Conservation (phyloP, 495 filamentous ascomycete genomes). For the Mycothermus thermophilus region DNA sequence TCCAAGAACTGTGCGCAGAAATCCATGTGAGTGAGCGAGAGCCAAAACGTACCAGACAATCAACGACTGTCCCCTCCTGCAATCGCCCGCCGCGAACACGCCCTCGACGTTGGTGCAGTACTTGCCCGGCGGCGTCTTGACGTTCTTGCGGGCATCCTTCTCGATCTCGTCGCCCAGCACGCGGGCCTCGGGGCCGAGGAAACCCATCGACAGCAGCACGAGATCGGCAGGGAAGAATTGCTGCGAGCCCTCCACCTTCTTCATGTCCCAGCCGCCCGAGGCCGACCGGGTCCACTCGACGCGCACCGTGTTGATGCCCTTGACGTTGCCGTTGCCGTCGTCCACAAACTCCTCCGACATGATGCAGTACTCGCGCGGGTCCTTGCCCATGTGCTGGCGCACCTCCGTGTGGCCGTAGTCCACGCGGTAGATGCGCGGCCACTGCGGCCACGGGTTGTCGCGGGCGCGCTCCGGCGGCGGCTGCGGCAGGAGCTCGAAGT, state of each 20-base stretch:
- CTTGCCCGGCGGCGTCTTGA: slow-evolving; percentile 86
- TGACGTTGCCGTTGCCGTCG: slow-evolving; percentile 77
- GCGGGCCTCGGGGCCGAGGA: slow-evolving; percentile 89
- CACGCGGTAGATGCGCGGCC: slow-evolving; percentile 96
- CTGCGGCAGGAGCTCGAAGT: slow-evolving; percentile 95
- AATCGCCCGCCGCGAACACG: slow-evolving; percentile 93
- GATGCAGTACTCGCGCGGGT: slow-evolving; percentile 96
- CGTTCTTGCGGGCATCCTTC: slow-evolving; percentile 88
- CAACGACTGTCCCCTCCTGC: slow-evolving; percentile 86
- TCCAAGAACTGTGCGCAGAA: no score
- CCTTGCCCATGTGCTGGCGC: slow-evolving; percentile 92
- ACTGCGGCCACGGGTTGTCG: slow-evolving; percentile 99
- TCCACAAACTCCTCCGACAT: slow-evolving; percentile 98
- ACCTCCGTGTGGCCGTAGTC: slow-evolving; percentile 97
- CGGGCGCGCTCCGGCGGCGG: slow-evolving; percentile 85
- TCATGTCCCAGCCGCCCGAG: slow-evolving; percentile 97
- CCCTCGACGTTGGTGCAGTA: slow-evolving; percentile 82
- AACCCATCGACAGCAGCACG: slow-evolving; percentile 95
- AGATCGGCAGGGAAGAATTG: slow-evolving; percentile 97
- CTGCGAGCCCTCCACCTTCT: slow-evolving; percentile 86
- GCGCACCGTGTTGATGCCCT: slow-evolving; percentile 93
- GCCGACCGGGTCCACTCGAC: slow-evolving; percentile 93
- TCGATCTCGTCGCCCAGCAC: slow-evolving; percentile 78
- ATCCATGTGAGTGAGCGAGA: background rate
- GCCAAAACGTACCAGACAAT: slow-evolving; percentile 78